These are phyloP conservation scores for Halenospora varia DNA, from an alignment of 495 filamentous ascomycete species.

Conservation along the genomic window DNA sequence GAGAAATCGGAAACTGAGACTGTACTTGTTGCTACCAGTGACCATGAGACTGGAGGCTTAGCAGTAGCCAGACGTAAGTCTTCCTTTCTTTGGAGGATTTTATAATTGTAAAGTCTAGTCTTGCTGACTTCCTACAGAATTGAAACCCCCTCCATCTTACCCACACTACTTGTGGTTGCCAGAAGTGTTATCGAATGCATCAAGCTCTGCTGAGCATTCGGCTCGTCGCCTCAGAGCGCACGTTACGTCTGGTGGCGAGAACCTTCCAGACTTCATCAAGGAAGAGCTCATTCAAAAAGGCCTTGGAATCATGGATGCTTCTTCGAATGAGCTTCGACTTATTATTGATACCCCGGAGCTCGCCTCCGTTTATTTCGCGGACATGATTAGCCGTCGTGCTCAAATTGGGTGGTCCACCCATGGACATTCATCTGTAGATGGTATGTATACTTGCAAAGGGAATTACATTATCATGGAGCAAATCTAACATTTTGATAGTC, in stretches of 20 bases:
- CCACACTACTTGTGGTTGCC: constrained; percentile 88
- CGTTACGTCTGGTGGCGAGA: constrained; percentile 33
- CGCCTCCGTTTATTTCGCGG: constrained; percentile 62
- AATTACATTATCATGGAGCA: no score
- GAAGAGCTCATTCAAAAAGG: constrained; percentile 55
- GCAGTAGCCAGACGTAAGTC: constrained; percentile 68
- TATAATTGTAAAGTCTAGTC: neutral
- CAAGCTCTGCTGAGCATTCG: constrained; percentile 71
- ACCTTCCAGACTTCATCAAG: constrained; percentile 54
- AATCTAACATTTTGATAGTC: no score
- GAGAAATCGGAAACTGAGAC: constrained; percentile 67
- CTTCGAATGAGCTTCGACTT: constrained; percentile 62
- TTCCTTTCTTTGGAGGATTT: neutral
- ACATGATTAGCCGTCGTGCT: constrained; percentile 80
- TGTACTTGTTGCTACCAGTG: constrained; percentile 82
- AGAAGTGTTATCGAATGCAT: constrained; percentile 71
- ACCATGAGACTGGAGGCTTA: constrained; percentile 94
- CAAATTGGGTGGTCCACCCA: constrained; percentile 92
- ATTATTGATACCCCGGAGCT: constrained; percentile 52
- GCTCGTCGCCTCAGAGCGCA: constrained; percentile 53
- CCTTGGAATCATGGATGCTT: constrained; percentile 73
- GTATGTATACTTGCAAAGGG: no score
- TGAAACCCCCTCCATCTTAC: constrained; percentile 58
- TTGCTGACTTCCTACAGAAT: neutral
- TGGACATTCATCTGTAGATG: constrained; percentile 85